Base-by-base conservation (phyloP, 2,329 filamentous ascomycete species). In the Pestalotiopsis sp. region DNA sequence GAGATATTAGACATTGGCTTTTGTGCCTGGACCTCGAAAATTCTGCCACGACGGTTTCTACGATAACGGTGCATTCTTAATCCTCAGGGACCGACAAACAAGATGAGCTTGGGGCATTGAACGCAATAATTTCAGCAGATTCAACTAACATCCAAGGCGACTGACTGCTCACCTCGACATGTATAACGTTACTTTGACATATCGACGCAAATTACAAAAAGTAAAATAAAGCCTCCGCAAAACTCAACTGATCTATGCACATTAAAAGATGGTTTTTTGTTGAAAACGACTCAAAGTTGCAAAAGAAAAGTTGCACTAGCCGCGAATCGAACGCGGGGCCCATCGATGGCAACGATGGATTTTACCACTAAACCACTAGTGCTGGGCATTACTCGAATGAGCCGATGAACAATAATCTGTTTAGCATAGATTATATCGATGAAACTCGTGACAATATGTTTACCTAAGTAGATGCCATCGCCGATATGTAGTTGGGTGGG, bases 291-390 rank as follows among this genome's bases (percentile, higher is more conserved):
- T 5, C 1, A 7, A 52, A 23, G 20, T 52, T 9, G 14, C 60
- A 39, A 62, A 62, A 62, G 36, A 62, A 4, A 23, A 0, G 36
- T 31, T 70, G 68, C 68, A 70, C 63, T 70, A 79, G 77, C 80
- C 80, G 79, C 74, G 81, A 82, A 82, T 82, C 80, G 80, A 82
- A 82, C 81, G 75, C 80, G 81, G 81, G 81, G 81, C 82, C 81
- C 81, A 82, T 84, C 82, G 81, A 84, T 84, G 82, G 82, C 82
- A 84, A 84, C 82, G 82, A 84, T 82, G 81, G 81, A 84, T 84
- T 84, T 83, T 84, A 84, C 82, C 82, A 83, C 82, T 84, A 84
- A 84, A 84, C 82, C 82, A 84, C 81, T 81, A 76, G 76, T 78
- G 77, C 77, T 71, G 14, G 6, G 20, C 2, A 9, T 3, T n/a